These are phyloP conservation scores for Apiospora marii DNA, from an alignment of 2,329 filamentous ascomycete species.

Conservation along the genomic window DNA sequence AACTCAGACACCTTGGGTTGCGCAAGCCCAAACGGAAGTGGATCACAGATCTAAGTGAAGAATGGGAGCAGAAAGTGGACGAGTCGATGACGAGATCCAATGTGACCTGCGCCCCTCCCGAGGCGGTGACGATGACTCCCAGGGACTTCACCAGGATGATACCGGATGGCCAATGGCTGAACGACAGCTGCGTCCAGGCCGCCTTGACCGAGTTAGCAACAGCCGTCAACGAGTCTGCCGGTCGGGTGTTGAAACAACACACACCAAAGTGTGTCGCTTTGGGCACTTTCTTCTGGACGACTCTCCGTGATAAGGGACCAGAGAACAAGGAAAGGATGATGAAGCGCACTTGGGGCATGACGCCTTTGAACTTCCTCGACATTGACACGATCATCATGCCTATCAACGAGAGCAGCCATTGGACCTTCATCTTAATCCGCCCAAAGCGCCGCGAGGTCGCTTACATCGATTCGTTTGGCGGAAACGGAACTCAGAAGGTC, in stretches of 20 bases:
- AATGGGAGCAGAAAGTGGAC: conserved; percentile 20
- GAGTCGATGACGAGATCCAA: conserved; percentile 6
- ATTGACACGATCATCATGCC: conserved; percentile 75
- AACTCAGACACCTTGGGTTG: conserved; percentile 4
- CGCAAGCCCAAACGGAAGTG: conserved; percentile 16
- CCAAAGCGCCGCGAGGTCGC: conserved; percentile 67
- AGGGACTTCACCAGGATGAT: conserved; percentile 73
- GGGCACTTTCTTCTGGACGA: conserved; percentile 71
- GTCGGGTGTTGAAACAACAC: conserved; percentile 54
- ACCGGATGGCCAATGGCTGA: conserved; percentile 69
- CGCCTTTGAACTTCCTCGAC: conserved; percentile 67
- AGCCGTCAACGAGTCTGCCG: conserved; percentile 63
- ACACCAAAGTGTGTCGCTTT: conserved; percentile 69
- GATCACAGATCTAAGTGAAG: conserved; percentile 20
- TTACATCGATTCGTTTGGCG: conserved; percentile 73
- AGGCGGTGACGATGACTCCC: conserved; percentile 57
- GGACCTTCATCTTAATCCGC: conserved; percentile 75
- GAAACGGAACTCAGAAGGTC: conserved; percentile 50
- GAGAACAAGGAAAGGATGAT: conserved; percentile 61
- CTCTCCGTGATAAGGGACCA: conserved; percentile 57
- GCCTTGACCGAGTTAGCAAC: conserved; percentile 68
- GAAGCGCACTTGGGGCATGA: conserved; percentile 62
- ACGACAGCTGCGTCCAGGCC: conserved; percentile 78
- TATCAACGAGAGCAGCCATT: conserved; percentile 70
- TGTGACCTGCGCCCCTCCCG: conserved; percentile 38